Percentiles rank a stretch among this genome's conserved stretches.
Conservation (phyloP, 192 early-diverging fungal species). For the Backusella sp. region DNA sequence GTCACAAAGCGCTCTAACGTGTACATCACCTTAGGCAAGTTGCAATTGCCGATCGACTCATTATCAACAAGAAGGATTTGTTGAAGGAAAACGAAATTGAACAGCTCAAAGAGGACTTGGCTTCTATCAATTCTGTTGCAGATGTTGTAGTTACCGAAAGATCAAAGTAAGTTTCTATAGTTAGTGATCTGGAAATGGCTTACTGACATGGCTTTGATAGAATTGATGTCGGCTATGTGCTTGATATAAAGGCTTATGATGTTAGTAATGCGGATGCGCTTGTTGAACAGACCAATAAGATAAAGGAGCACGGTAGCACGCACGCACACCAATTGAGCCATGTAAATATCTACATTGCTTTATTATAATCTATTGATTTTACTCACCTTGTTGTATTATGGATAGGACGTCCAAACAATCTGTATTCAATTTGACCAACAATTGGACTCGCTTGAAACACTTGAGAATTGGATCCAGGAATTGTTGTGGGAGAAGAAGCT, state of each 20-base stretch:
- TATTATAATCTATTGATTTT: background rate
- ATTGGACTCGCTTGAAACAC: conserved; percentile 24
- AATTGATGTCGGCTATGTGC: conserved; percentile 55
- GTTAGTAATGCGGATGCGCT: conserved; percentile 17
- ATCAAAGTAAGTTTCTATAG: conserved; percentile 38
- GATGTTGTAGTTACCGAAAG: conserved; percentile 39
- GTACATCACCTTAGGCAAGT: conserved; percentile 50
- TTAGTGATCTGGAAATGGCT: background rate
- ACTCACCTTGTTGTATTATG: background rate
- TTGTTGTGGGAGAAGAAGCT: conserved; percentile 62
- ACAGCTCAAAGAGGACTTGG: conserved; percentile 38
- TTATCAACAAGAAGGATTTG: conserved; percentile 71
- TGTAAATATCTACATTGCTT: background rate
- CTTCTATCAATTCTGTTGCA: conserved; percentile 53
- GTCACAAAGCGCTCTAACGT: background rate
- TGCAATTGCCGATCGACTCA: conserved; percentile 68
- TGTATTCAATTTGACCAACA: conserved; percentile 44
- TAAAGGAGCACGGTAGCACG: conserved; percentile 11
- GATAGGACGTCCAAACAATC: conserved; percentile 54
- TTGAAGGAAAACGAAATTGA: conserved; percentile 36
- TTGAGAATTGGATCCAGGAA: conserved; percentile 63
- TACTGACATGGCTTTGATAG: conserved; percentile 20
- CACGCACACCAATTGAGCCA: conserved; percentile 31
- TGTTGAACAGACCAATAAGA: conserved; percentile 24
- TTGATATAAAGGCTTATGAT: conserved; percentile 66